These are phyloP conservation scores for Botrytis hyacinthi DNA, from an alignment of 2,329 filamentous ascomycete genomes.

Conservation along the genomic window DNA sequence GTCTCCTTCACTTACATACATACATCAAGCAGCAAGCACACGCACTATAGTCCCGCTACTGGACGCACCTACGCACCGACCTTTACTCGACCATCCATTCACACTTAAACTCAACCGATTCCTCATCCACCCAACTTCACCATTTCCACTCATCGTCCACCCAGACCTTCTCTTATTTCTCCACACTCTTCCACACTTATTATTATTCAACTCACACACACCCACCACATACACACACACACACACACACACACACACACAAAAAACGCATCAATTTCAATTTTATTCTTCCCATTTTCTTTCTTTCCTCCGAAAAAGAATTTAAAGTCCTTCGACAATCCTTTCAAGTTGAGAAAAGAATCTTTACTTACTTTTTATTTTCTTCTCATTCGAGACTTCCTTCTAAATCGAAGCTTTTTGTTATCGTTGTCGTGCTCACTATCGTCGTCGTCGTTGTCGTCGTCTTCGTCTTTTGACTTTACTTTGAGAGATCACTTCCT, in stretches of 20 bases:
- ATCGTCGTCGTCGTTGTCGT: neutral
- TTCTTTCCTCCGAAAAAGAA: neutral
- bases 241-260: neutral
- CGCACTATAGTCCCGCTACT: neutral
- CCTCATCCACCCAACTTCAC: neutral
- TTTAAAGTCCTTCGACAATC: slow-evolving; percentile 4
- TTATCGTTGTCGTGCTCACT: neutral
- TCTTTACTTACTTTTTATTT: neutral
- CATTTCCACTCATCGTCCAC: neutral
- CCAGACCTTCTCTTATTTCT: slow-evolving; percentile 8
- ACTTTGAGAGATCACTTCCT: slow-evolving; percentile 1
- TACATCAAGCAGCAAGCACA: neutral
- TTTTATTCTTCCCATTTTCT: neutral
- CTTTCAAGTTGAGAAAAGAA: neutral
- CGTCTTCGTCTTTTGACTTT: slow-evolving; percentile 2
- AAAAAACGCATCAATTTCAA: slow-evolving; percentile 12
- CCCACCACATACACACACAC: too few species aligned
- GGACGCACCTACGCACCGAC: neutral
- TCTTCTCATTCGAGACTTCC: neutral
- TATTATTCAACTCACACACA: neutral
- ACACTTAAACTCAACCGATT: neutral
- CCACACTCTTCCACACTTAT: neutral
- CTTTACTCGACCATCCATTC: neutral
- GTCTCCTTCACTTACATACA: neutral
- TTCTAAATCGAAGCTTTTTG: neutral